These are phyloP conservation scores for Cryptococcus floricola DNA, from an alignment of 1,284 basidiomycete species.

Conservation along the genomic window DNA sequence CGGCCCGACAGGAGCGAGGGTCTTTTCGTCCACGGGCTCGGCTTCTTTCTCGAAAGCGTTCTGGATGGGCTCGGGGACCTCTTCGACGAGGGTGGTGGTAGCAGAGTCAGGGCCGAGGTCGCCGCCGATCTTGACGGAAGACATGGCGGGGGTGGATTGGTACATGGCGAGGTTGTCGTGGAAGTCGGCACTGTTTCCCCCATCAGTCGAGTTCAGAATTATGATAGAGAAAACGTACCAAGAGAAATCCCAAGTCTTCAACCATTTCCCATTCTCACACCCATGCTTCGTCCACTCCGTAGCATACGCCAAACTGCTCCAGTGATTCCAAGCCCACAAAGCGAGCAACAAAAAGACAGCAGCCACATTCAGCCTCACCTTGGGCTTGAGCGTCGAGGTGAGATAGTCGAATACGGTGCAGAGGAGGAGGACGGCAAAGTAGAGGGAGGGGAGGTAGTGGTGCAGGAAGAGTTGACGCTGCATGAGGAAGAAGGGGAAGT, in stretches of 20 bases:
- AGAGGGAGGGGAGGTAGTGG: conserved; percentile 95
- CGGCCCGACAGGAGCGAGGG: conserved; percentile 38
- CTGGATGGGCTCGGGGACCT: conserved; percentile 45
- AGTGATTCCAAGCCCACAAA: conserved; percentile 72
- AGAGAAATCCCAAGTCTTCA: conserved; percentile 93
- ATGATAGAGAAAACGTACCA: conserved; percentile 58
- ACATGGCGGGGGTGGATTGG: conserved; percentile 14
- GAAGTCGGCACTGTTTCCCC: conserved; percentile 35
- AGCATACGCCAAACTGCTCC: conserved; percentile 82
- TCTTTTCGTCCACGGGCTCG: conserved; percentile 43
- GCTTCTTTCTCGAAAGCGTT: conserved; percentile 45
- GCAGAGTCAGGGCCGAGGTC: conserved; percentile 19
- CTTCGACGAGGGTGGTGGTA: conserved; percentile 27
- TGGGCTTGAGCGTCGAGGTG: conserved; percentile 72
- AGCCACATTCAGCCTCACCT: conserved; percentile 73
- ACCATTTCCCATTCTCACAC: conserved; percentile 75
- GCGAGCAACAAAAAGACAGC: conserved; percentile 67
- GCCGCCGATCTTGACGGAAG: conserved; percentile 26
- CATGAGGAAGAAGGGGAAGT: conserved; percentile 98
- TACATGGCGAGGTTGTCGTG: conserved; percentile 38
- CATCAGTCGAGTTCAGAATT: conserved; percentile 1
- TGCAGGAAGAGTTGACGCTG: conserved; percentile 94
- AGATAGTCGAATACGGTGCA: conserved; percentile 78
- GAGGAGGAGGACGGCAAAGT: conserved; percentile 80
- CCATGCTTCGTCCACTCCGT: conserved; percentile 76